Evolutionary conservation across 169 alveolate genomes (phyloP).

Genomic region (Cryptosporidium meleagridis): DNA sequence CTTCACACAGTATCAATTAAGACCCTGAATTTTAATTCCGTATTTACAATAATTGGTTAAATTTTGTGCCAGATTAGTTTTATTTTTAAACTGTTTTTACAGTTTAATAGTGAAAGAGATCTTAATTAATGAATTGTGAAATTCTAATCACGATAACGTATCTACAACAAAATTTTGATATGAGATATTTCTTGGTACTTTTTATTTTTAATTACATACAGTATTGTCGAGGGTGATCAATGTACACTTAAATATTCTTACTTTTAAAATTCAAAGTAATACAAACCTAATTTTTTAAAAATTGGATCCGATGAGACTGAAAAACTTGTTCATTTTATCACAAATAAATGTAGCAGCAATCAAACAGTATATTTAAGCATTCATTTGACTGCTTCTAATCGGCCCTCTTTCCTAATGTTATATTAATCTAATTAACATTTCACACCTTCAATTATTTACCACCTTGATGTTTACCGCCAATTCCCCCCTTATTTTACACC

Average conservation of each 20-base stretch:
- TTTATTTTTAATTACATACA: constrained; percentile 5
- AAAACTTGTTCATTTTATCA: not conserved
- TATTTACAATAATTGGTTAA: too few relatives aligned
- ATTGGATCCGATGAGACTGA: not conserved
- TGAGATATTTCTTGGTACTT: constrained; percentile 3
- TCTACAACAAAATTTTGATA: not conserved
- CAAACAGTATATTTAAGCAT: not conserved
- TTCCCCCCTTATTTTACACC: not conserved
- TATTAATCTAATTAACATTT: not conserved
- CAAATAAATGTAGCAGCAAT: not conserved
- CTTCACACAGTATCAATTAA: not conserved
- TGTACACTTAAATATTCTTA: constrained; percentile 4
- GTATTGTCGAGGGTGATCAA: constrained; percentile 44
- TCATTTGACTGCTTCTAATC: not conserved
- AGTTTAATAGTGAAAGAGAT: not conserved
- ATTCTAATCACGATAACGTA: not conserved
- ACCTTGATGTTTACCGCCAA: not conserved
- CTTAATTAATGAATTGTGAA: not conserved
- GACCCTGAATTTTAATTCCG: not conserved
- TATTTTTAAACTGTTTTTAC: too few relatives aligned
- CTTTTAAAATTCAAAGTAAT: not conserved
- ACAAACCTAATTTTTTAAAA: not conserved
- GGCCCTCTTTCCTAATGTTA: not conserved
- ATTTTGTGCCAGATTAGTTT: too few relatives aligned
- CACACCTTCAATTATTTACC: not conserved